phyloP scores from a whole-genome alignment of 371 early-diverging fungal species.

The Actinomucor elegans region DNA sequence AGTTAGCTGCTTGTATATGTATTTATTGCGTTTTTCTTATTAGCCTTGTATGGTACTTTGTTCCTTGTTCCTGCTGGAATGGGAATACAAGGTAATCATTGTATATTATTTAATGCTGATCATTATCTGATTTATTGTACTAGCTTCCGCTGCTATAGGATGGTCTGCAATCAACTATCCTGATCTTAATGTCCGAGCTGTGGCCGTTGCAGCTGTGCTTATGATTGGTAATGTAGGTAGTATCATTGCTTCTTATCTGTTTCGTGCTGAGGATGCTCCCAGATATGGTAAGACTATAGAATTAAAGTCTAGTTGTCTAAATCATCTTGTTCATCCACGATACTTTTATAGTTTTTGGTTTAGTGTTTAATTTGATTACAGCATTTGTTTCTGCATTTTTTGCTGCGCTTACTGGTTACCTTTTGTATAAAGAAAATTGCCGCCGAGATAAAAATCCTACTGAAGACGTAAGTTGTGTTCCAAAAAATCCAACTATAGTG shows the following conservation, averaged over 20 bases:
- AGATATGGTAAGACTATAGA: constrained; percentile 20
- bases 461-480: not conserved
- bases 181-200: constrained; percentile 26
- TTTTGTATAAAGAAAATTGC: constrained; percentile 20
- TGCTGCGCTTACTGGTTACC: constrained; percentile 14
- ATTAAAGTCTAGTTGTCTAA: not conserved
- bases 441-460: constrained; percentile 7
- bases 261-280: constrained; percentile 24
- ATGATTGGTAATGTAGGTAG: constrained; percentile 28
- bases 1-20: not conserved
- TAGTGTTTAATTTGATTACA: constrained; percentile 15
- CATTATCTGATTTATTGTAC: not conserved
- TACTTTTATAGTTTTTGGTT: constrained; percentile 15
- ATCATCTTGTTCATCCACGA: not conserved
- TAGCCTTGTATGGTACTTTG: constrained; percentile 19
- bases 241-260: constrained; percentile 34
- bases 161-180: constrained; percentile 30
- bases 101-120: not conserved
- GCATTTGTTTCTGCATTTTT: constrained; percentile 8
- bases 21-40: not conserved
- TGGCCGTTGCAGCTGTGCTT: constrained; percentile 26
- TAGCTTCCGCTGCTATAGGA: constrained; percentile 28
- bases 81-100: constrained; percentile 30
- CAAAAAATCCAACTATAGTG: too few relatives aligned
- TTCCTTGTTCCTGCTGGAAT: constrained; percentile 25